phyloP scores from a whole-genome alignment of 371 early-diverging fungal genomes.

The Smittium mucronatum region DNA sequence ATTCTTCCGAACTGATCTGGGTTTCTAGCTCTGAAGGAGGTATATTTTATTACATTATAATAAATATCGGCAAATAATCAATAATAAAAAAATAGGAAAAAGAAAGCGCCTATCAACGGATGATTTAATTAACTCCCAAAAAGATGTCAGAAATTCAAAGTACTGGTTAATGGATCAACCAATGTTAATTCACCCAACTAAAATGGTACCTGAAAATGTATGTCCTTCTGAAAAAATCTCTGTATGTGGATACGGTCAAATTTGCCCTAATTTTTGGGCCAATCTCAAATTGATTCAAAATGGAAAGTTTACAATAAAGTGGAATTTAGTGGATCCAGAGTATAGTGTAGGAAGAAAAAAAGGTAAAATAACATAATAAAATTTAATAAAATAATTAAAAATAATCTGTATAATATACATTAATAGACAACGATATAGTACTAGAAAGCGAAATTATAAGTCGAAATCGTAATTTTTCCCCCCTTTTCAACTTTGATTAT shows the following conservation, averaged over 20 bases:
- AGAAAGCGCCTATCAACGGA: too few species aligned
- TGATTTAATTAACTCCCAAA: too few species aligned
- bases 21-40: too few species aligned
- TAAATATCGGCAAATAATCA: too few species aligned
- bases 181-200: neutral
- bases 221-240: too few species aligned
- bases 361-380: neutral
- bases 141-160: too few species aligned
- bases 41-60: too few species aligned
- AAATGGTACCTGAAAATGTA: too few species aligned
- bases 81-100: too few species aligned
- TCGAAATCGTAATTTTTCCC: neutral
- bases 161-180: constrained; percentile 1
- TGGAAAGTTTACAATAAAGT: neutral
- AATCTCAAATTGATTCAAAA: neutral
- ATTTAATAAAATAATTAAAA: neutral
- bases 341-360: neutral
- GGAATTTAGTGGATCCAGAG: neutral
- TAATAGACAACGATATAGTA: constrained; percentile 1
- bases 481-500: neutral
- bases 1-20: too few species aligned
- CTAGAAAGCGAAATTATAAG: constrained; percentile 4
- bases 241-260: neutral
- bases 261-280: neutral
- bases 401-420: neutral